Conservation (phyloP, 116 monocot species). For the Dioscorea cayenensis region DNA sequence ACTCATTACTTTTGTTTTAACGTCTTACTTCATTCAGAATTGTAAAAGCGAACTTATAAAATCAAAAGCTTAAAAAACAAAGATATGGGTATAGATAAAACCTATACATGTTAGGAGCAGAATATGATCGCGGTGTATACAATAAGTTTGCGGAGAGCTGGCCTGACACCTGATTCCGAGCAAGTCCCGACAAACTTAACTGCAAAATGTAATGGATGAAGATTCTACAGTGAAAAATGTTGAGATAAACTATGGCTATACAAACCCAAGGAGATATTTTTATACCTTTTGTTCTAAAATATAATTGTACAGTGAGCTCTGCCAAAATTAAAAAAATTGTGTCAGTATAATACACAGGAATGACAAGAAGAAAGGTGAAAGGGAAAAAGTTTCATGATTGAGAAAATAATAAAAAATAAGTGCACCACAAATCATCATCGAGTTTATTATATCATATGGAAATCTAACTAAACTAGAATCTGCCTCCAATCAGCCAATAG, state of each 20-base stretch:
- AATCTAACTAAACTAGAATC: not conserved
- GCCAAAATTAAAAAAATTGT: constrained; percentile 17
- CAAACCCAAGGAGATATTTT: not conserved
- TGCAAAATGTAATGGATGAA: constrained; percentile 18
- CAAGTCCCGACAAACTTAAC: constrained; percentile 68
- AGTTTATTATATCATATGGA: not conserved
- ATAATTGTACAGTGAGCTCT: constrained; percentile 95
- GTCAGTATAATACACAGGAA: constrained; percentile 2
- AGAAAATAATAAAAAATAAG: not conserved
- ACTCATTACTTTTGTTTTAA: too few species aligned
- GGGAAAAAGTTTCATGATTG: not conserved
- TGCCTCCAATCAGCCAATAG: not conserved
- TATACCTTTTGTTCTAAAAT: constrained; percentile 70
- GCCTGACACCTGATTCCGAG: constrained; percentile 66
- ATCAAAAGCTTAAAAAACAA: not conserved
- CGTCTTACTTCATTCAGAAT: too few species aligned
- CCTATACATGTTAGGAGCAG: constrained; percentile 31
- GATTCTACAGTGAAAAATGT: not conserved
- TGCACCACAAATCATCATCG: not conserved
- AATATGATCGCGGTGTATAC: constrained; percentile 17
- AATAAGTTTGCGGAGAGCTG: constrained; percentile 44
- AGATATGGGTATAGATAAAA: constrained; percentile 5
- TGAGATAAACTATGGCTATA: not conserved
- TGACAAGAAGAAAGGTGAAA: not conserved
- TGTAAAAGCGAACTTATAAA: not conserved